Conservation (phyloP, 1,284 basidiomycete genomes). For the Ganoderma resinaceum region DNA sequence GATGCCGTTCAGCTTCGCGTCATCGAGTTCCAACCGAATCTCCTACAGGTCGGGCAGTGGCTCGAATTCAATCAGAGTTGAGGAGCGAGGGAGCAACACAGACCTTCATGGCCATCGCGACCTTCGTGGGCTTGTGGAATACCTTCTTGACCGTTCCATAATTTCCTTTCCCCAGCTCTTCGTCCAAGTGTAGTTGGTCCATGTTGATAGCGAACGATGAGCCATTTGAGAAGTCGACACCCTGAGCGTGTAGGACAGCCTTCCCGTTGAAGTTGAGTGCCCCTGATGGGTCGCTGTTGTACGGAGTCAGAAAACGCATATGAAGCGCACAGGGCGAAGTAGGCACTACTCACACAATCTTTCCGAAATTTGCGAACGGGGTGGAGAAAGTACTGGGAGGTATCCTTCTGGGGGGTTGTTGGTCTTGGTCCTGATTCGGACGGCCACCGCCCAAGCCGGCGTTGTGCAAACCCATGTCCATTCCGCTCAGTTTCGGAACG, state of each 20-base stretch:
- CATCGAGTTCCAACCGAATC: slow-evolving; percentile 97
- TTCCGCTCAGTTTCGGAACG: slow-evolving; percentile 66
- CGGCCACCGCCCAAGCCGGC: slow-evolving; percentile 78
- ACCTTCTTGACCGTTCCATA: slow-evolving; percentile 98
- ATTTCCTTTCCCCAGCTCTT: slow-evolving; percentile 95
- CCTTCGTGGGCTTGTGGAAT: slow-evolving; percentile 92
- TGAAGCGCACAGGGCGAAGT: slow-evolving; percentile 5
- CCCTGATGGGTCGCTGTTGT: slow-evolving; percentile 87
- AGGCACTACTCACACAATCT: slow-evolving; percentile 81
- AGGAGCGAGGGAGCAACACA: neutral
- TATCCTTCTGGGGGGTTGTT: slow-evolving; percentile 47
- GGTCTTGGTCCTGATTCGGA: slow-evolving; percentile 48
- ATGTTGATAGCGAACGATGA: slow-evolving; percentile 96
- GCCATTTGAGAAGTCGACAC: slow-evolving; percentile 96
- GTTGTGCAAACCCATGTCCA: slow-evolving; percentile 61
- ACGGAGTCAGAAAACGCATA: slow-evolving; percentile 1
- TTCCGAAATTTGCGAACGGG: slow-evolving; percentile 92
- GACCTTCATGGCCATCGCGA: slow-evolving; percentile 99
- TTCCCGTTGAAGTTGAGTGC: slow-evolving; percentile 94
- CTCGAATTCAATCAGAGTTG: neutral
- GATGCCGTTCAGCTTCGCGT: slow-evolving; percentile 94
- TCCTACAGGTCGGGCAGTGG: slow-evolving; percentile 61
- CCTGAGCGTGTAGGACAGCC: slow-evolving; percentile 90
- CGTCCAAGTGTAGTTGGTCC: slow-evolving; percentile 90
- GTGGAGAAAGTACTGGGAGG: slow-evolving; percentile 61